Evolutionary conservation across 2,329 filamentous ascomycete genomes (phyloP), one percentile per base, ranked within the genome.

Genomic region (Calcarisporium arbuscula): DNA sequence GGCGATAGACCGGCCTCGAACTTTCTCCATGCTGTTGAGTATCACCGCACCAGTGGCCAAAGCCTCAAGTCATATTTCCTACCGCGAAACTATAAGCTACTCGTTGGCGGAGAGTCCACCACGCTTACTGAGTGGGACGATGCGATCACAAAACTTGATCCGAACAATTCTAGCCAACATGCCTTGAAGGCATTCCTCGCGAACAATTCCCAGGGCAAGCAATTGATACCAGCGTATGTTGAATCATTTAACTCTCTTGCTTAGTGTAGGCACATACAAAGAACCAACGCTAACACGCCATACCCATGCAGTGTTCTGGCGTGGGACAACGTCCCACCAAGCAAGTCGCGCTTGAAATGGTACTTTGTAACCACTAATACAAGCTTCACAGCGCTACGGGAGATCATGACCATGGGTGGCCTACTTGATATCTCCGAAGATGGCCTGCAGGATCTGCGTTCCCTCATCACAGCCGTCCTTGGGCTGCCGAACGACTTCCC

Each of bases 281-380:
- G n/a, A n/a, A n/a, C n/a, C n/a, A n/a, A n/a, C n/a, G n/a, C 25
- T 35, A 28, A 35, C 32, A 35, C 9, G 10, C 6, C 8, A 6
- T 35, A n/a, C 17, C 15, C 16, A 12, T 17, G 27, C 19, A 38
- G 35, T 14, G 19, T 38, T 17, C 12, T 38, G 12, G 35, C 35
- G 5, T n/a, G 19, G 10, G 35, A 38, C 17, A 34, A 37, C 16
- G 34, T 37, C 4, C 14, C 25, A 15, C 30, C 38, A 14, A 12
- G n/a, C 15, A 29, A 40, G 21, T 37, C 38, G 19, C 30, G 38
- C 19, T 30, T 40, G 12, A 40, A 40, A 28, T 19, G 26, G 11
- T 40, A 40, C 21, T 36, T 33, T 17, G 18, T n/a, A 14, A 30
- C 35, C 16, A n/a, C 22, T 9, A 26, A 20, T 15, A 38, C 35